Base-by-base conservation (phyloP, 1,284 basidiomycete genomes). In the Cutaneotrichosporon mucoides region DNA sequence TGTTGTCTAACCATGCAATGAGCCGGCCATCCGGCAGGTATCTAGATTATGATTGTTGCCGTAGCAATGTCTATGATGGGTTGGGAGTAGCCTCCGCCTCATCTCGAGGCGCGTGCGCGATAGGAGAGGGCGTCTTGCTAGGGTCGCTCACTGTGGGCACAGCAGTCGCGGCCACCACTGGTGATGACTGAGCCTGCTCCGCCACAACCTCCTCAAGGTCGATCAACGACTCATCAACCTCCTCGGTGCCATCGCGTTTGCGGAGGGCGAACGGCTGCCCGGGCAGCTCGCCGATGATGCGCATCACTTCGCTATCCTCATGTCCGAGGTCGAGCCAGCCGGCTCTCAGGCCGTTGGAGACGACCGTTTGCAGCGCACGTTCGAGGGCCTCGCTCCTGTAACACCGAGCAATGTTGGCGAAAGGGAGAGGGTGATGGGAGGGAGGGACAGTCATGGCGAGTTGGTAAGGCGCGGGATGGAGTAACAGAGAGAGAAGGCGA, bases 261-360 rank as follows among this genome's bases (percentile, higher is more conserved):
- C 62, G 56, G 38, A 61, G 50, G 33, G 59, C 62, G 2, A 64
- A 46, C 6, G 59, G 62, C 53, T 59, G 59, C 2, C 62, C 62
- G 0, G 62, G 62, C 5, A 64, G 49, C 52, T 64, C 54, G 11
- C 46, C 34, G 6, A 64, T 42, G 15, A 72, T 50, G 1, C 56
- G 61, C 16, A 68, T 53, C n/a, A 72, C 61, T 46, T 72, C 67
- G 15, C 63, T 57, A 13, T 67, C 68, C 35, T 70, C 41, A 36
- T 66, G 73, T 2, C 75, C 75, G 5, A 76, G 57, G 5, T 67
- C 59, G 16, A 71, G 44, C 86, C 84, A 87, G 0, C 86, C 86
- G 3, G 86, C 84, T 56, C 84, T 81, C 55, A 87, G 68, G 0
- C 88, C 87, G 59, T 88, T 86, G 58, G 86, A 84, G 11, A 91